phyloP scores from a whole-genome alignment of 2,329 filamentous ascomycete genomes.

The Trichoderma simmonsii region DNA sequence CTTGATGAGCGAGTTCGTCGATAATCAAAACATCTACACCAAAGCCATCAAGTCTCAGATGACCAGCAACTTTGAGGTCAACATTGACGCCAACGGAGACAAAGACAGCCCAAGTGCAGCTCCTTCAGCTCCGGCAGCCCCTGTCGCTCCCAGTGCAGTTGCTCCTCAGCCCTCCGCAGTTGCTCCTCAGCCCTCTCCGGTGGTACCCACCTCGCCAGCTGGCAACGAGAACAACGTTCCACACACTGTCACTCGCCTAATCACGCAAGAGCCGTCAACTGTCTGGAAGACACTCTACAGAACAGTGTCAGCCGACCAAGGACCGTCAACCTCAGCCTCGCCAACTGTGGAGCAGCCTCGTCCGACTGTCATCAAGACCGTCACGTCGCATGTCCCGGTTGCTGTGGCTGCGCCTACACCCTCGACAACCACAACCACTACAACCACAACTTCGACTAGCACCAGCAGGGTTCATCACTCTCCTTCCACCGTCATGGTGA shows the following conservation, averaged over 20 bases:
- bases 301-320: constrained; percentile 12
- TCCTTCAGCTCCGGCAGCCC: not conserved
- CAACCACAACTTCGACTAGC: not conserved
- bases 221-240: not conserved
- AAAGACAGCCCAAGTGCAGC: constrained; percentile 19
- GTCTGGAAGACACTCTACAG: constrained; percentile 19
- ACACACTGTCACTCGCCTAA: constrained; percentile 29
- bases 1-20: constrained; percentile 29
- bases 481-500: not conserved
- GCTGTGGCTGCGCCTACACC: not conserved
- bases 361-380: not conserved
- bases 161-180: not conserved
- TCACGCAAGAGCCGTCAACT: constrained; percentile 26
- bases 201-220: constrained; percentile 21
- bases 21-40: constrained; percentile 40
- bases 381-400: not conserved
- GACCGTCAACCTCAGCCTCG: not conserved
- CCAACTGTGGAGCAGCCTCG: not conserved
- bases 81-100: constrained; percentile 30
- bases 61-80: constrained; percentile 43
- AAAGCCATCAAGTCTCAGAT: constrained; percentile 47
- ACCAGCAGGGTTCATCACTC: not conserved
- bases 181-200: constrained; percentile 21
- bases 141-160: constrained; percentile 4
- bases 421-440: not conserved